Percentiles rank a stretch among this genome's conserved stretches.
Conservation (phyloP, 2,329 filamentous ascomycete genomes). For the Cercospora sojina region DNA sequence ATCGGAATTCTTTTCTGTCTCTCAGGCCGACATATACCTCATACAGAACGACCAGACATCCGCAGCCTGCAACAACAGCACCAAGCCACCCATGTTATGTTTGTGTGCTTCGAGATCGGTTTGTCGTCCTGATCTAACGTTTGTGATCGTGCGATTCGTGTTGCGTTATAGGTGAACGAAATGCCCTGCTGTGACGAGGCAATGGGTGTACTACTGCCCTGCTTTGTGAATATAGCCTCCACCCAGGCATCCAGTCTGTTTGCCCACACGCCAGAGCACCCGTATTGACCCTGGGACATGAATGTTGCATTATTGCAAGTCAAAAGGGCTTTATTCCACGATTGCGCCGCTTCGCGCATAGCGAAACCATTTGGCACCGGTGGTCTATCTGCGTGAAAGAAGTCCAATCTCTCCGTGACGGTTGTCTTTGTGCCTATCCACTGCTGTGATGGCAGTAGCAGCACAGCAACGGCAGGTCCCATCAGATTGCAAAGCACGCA, state of each 20-base stretch:
- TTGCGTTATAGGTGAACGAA: constrained; percentile 19
- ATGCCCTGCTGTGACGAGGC: constrained; percentile 7
- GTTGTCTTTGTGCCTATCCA: constrained; percentile 23
- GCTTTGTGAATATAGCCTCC: not conserved
- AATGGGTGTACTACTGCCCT: not conserved
- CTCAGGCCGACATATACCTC: constrained; percentile 24
- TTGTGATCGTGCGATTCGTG: no score
- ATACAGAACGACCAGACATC: constrained; percentile 22
- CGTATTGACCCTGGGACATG: not conserved
- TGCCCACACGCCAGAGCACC: not conserved
- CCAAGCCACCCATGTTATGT: no score
- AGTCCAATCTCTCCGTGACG: not conserved
- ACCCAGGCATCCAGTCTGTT: constrained; percentile 19
- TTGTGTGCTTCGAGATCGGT: no score
- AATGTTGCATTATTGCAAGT: no score
- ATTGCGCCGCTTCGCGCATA: not conserved
- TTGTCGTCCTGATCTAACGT: no score
- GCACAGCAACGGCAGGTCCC: constrained; percentile 34
- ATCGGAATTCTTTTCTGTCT: constrained; percentile 19
- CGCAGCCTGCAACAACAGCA: constrained; percentile 21
- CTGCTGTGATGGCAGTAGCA: constrained; percentile 30
- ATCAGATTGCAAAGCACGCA: constrained; percentile 36
- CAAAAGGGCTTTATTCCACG: not conserved
- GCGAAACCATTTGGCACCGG: not conserved
- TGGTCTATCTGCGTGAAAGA: not conserved